These are phyloP conservation scores for Schwanniomyces yamadae DNA, from an alignment of 805 yeast species.

Conservation along the genomic window DNA sequence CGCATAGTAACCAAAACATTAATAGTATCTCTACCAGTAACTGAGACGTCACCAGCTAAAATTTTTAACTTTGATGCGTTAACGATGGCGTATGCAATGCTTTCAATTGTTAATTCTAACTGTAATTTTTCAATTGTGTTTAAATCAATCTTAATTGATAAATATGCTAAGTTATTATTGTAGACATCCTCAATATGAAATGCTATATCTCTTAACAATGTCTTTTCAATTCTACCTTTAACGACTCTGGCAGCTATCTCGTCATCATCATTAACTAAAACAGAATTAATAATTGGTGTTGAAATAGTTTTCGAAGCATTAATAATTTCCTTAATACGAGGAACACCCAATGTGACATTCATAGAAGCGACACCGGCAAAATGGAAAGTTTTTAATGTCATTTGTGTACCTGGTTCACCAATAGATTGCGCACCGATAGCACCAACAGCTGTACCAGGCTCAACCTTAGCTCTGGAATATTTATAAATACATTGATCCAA, in stretches of 20 bases:
- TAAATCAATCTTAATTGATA: conserved; percentile 79
- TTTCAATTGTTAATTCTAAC: conserved; percentile 81
- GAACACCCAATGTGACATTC: conserved; percentile 98
- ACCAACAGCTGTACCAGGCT: conserved; percentile 99
- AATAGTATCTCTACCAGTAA: conserved; percentile 63
- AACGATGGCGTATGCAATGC: conserved; percentile 78
- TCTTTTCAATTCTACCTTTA: conserved; percentile 95
- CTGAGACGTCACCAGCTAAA: conserved; percentile 64
- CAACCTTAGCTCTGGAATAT: conserved; percentile 87
- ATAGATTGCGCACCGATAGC: conserved; percentile 99
- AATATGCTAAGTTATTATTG: conserved; percentile 69
- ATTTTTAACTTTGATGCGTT: conserved; percentile 90
- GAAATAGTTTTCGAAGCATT: conserved; percentile 94
- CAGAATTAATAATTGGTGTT: conserved; percentile 95
- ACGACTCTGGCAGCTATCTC: conserved; percentile 98
- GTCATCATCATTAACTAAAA: conserved; percentile 86
- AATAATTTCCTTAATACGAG: conserved; percentile 98
- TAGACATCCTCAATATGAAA: conserved; percentile 93
- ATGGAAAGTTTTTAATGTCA: conserved; percentile 92
- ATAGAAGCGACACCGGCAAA: conserved; percentile 99
- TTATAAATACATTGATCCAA: conserved; percentile 74
- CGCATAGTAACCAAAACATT: conserved; percentile 56
- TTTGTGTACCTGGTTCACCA: conserved; percentile 99
- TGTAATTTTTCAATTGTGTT: conserved; percentile 86
- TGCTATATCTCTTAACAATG: conserved; percentile 81